phyloP scores from a whole-genome alignment of 495 filamentous ascomycete species.

The Haplographium delicatum region DNA sequence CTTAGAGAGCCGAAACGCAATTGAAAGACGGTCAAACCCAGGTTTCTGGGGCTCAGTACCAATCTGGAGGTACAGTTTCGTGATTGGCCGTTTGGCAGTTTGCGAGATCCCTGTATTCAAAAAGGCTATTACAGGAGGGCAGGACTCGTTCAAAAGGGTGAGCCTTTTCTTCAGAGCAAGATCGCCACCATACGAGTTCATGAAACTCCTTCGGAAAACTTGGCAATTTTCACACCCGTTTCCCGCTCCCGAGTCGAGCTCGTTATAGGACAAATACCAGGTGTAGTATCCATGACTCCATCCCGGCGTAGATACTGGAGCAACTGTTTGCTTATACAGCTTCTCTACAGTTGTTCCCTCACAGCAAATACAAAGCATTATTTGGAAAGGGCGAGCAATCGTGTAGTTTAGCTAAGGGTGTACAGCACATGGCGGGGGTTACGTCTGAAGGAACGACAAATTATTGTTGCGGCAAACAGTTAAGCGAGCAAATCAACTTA shows the following conservation, averaged over 20 bases:
- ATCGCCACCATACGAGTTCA: background rate
- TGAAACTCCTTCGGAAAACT: background rate
- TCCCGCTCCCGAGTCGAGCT: background rate
- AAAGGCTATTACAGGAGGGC: background rate
- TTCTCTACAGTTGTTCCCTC: background rate
- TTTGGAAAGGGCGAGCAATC: too few species aligned
- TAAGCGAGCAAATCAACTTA: too few species aligned
- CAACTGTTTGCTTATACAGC: background rate
- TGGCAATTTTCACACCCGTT: background rate
- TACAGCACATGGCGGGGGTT: too few species aligned
- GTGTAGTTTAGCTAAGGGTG: too few species aligned
- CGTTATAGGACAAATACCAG: background rate
- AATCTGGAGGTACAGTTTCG: background rate
- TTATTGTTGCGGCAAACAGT: too few species aligned
- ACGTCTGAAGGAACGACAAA: too few species aligned
- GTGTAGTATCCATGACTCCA: background rate
- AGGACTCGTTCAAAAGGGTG: background rate
- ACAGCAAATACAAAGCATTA: background rate
- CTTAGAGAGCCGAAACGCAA: background rate
- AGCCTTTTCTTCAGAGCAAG: background rate
- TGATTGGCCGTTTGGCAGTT: background rate
- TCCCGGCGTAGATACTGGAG: background rate
- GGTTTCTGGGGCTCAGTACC: background rate
- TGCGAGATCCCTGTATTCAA: background rate
- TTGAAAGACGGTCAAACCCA: background rate